These are phyloP conservation scores for Phytophthora chlamydospora DNA, from an alignment of 352 stramenopile genomes.

Conservation along the genomic window DNA sequence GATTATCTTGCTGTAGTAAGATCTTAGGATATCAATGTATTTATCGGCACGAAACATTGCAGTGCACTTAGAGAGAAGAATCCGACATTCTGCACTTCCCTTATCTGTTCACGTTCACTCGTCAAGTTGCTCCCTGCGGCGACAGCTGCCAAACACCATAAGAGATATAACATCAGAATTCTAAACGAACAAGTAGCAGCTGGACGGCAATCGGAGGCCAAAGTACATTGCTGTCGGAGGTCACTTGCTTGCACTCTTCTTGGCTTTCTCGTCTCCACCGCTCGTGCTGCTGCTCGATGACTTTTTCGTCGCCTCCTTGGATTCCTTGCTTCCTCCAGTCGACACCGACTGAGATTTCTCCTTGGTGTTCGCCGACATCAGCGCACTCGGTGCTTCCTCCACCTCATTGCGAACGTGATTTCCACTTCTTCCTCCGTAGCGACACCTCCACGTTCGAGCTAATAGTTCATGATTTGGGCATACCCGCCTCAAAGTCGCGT, in stretches of 20 bases:
- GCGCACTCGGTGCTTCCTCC: slow-evolving; percentile 35
- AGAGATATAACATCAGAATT: slow-evolving; percentile 4
- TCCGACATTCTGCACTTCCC: not conserved
- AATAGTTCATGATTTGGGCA: slow-evolving; percentile 65
- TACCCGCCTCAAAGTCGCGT: slow-evolving; percentile 77
- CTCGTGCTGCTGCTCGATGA: slow-evolving; percentile 17
- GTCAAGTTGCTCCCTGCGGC: slow-evolving; percentile 29
- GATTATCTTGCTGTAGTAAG: too few relatives aligned
- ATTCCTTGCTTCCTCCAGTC: slow-evolving; percentile 33
- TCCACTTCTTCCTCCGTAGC: slow-evolving; percentile 53
- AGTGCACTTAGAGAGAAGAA: slow-evolving; percentile 6
- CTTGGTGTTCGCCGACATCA: slow-evolving; percentile 24
- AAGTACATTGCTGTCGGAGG: slow-evolving; percentile 64
- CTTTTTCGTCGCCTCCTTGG: slow-evolving; percentile 30
- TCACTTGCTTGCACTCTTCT: slow-evolving; percentile 63
- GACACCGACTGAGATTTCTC: slow-evolving; percentile 36
- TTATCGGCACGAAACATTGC: slow-evolving; percentile 7
- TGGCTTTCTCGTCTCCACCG: slow-evolving; percentile 40
- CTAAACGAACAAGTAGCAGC: not conserved
- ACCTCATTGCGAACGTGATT: slow-evolving; percentile 70
- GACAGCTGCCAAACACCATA: slow-evolving; percentile 18
- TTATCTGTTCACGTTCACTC: slow-evolving; percentile 16
- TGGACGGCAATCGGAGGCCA: not conserved
- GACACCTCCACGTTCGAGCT: slow-evolving; percentile 54
- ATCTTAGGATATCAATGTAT: not conserved